A percentile compares a stretch with the other conserved stretches of the same genome.
These are phyloP conservation scores for Oenanthe sinensis DNA, from an alignment of 129 eudicot genomes.

Conservation along the genomic window DNA sequence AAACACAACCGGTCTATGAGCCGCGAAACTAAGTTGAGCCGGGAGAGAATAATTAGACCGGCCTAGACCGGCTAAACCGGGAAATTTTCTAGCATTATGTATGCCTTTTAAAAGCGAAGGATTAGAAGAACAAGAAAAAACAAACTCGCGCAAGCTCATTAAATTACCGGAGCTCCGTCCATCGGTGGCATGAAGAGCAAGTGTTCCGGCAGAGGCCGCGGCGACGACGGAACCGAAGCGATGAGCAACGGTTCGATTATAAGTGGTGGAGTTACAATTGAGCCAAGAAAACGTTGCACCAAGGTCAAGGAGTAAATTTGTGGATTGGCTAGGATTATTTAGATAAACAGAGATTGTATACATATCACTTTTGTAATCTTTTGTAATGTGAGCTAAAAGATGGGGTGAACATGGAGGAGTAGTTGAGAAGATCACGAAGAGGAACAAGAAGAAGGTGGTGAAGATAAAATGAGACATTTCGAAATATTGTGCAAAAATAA, in stretches of 20 bases:
- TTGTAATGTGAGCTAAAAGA: slow-evolving; percentile 23
- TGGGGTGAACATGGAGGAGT: slow-evolving; percentile 27
- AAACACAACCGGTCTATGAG: slow-evolving; percentile 18
- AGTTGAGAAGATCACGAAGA: neutral
- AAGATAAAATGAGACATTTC: slow-evolving; percentile 1
- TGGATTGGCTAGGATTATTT: slow-evolving; percentile 41
- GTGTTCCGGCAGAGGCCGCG: slow-evolving; percentile 25
- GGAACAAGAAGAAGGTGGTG: neutral
- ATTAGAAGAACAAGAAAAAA: slow-evolving; percentile 37
- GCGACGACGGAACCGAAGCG: neutral
- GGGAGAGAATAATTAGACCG: slow-evolving; percentile 34
- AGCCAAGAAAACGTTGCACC: slow-evolving; percentile 36
- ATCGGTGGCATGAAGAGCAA: slow-evolving; percentile 31
- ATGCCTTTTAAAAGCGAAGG: slow-evolving; percentile 24
- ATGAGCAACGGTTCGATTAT: slow-evolving; percentile 22
- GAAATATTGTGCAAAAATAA: neutral
- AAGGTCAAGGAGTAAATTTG: slow-evolving; percentile 41
- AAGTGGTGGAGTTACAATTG: slow-evolving; percentile 32
- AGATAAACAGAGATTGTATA: slow-evolving; percentile 37
- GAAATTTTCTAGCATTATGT: slow-evolving; percentile 15
- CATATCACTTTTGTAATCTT: slow-evolving; percentile 27
- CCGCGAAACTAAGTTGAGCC: slow-evolving; percentile 31
- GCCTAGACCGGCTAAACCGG: slow-evolving; percentile 42
- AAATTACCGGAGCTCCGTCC: slow-evolving; percentile 50
- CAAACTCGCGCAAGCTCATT: slow-evolving; percentile 18